Evolutionary conservation across 2,329 filamentous ascomycete species (phyloP), one percentile per base, ranked within the genome.

Genomic region (Colletotrichum liriopes): DNA sequence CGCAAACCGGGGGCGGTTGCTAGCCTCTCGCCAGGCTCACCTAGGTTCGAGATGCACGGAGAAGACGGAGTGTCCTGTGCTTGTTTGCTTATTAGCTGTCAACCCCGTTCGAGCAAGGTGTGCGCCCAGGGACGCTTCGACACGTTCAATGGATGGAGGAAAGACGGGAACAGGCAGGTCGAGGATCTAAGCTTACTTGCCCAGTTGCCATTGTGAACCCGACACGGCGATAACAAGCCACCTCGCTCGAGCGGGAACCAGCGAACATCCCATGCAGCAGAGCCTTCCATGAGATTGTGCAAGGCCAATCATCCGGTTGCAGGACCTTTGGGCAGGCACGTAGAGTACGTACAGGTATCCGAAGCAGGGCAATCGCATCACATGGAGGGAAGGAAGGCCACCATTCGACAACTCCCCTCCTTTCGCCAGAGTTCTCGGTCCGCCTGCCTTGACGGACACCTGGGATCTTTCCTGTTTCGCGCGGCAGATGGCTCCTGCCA

Each of bases 321-420:
- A 20, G 35, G 20, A 43, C 35, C 58, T 49, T 37, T 23, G 6
- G 51, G 37, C 18, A 65, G 49, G 20, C 32, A 23, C 12, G 43
- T 20, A 18, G 29, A 18, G 32, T 65, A 47, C 62, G 39, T 60
- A 60, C 54, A 59, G 47, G 35, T 56, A 37, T 49, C 49, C 35
- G 5, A 41, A n/a, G 49, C 47, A 66, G 54, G 20, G 20, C 26
- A 35, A 26, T 52, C 60, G 20, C 37, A 66, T 18, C 67, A 70
- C 55, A 66, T 70, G 62, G 68, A 71, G 23, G 41, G 64, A 62
- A 35, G 55, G 47, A 61, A 56, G 68, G 47, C 47, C 55, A 41
- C 41, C 52, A 55, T 62, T 67, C 39, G 63, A 56, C 39, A 61
- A 58, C 52, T 55, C 45, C 49, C 18, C 29, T 67, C 55, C 55